phyloP scores from a whole-genome alignment of 176 grass and related monocot species.

The Thinopyrum elongatum region DNA sequence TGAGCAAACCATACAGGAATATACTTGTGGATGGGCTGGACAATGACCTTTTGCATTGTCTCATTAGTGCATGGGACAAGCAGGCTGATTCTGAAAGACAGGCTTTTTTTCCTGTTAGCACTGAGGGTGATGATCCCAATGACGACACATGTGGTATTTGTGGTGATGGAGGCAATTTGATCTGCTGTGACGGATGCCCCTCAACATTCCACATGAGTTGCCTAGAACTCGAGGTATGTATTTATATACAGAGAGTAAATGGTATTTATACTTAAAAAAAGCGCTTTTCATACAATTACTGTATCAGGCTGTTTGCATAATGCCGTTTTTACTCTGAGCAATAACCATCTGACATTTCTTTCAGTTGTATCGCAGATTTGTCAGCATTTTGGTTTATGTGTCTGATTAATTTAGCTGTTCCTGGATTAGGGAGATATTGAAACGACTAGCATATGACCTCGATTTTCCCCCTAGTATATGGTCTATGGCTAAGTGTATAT shows the following conservation, averaged over 20 bases:
- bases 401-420: neutral
- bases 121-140: slow-evolving; percentile 69
- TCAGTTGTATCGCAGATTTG: neutral
- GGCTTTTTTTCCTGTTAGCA: slow-evolving; percentile 63
- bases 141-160: slow-evolving; percentile 99
- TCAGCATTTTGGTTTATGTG: slow-evolving; percentile 19
- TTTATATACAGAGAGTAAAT: slow-evolving; percentile 22
- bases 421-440: slow-evolving; percentile 15
- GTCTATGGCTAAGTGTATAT: slow-evolving; percentile 1
- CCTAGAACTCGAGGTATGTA: slow-evolving; percentile 71
- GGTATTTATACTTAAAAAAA: slow-evolving; percentile 1
- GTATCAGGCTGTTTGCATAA: neutral
- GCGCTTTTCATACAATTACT: neutral
- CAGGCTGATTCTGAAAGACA: slow-evolving; percentile 69
- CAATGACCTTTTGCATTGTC: slow-evolving; percentile 68
- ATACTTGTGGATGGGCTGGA: slow-evolving; percentile 59
- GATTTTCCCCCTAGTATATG: neutral
- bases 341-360: neutral
- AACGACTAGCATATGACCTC: neutral
- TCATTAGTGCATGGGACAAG: slow-evolving; percentile 72
- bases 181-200: slow-evolving; percentile 95
- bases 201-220: slow-evolving; percentile 95
- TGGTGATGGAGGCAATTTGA: slow-evolving; percentile 87
- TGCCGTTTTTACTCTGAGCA: slow-evolving; percentile 14
- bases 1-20: slow-evolving; percentile 48